Evolutionary conservation across 139 green algal species (phyloP), one percentile per base, ranked within the genome.

Genomic region (Coelastrella sp.): DNA sequence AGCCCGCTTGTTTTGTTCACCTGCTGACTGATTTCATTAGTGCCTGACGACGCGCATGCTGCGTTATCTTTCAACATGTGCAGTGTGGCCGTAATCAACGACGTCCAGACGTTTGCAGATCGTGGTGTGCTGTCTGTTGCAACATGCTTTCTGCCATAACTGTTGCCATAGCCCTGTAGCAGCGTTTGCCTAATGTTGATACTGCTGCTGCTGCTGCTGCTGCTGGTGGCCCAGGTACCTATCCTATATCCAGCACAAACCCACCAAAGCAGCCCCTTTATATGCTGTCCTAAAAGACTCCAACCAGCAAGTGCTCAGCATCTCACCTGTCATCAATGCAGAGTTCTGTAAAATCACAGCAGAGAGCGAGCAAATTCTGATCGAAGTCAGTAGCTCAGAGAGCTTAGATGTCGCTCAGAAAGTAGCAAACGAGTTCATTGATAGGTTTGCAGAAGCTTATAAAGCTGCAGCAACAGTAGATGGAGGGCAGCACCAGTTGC

Each of bases 321-420:
- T 98, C 65, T 95, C 96, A 5, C 97, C 97, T 59, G 97, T 99
- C 91, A 99, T 99, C 96, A 99, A 99, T 92, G 95, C 97, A 57
- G 92, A 95, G 2, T 93, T 97, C 88, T 97, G 93, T 13, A 95
- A 93, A 66, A 97, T 99, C 57, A 64, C 77, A 73, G 5, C 58
- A 20, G 10, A 4, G 47, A 32, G 22, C 13, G 22, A 61, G 11
- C 22, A 87, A 17, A 73, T 89, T 4, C 71, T 89, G 54, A 19
- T 89, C 1, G 84, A 89, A 54, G 84, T 89, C 20, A 89, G 84
- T 54, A 82, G 84, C 71, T 58, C 54, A n/a, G 84, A 89, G 3
- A 83, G 84, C 68, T 7, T 89, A n/a, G 84, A 89, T 16, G 10
- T 73, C 3, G 84, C 71, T 17, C 84, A 89, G 0, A 71, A 89